A percentile compares a stretch with the other conserved stretches of the same genome.
phyloP scores from a whole-genome alignment of 352 stramenopile species.

The Pythium monospermum region DNA sequence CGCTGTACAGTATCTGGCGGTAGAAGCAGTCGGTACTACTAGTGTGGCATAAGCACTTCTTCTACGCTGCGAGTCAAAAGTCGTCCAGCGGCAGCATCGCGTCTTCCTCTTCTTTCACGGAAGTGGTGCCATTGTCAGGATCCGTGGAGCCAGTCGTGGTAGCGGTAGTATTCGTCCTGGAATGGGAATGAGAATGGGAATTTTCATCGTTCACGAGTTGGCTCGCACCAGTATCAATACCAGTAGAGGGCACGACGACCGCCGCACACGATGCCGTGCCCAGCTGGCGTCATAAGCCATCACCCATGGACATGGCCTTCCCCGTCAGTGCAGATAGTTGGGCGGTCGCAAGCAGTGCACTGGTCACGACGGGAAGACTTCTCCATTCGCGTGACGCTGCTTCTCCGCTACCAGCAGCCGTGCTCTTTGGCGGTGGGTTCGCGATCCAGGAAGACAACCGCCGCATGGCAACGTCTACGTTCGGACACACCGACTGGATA shows the following conservation, averaged over 20 bases:
- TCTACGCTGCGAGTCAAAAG: slow-evolving; percentile 6
- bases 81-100: slow-evolving; percentile 19
- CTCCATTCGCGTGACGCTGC: neutral
- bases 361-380: slow-evolving; percentile 15
- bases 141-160: neutral
- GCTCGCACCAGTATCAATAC: too few relatives aligned
- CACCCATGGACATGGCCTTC: slow-evolving; percentile 24
- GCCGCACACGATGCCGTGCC: slow-evolving; percentile 20
- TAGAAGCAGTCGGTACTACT: too few relatives aligned
- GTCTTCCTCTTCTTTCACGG: neutral
- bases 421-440: slow-evolving; percentile 16
- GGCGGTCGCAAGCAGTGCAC: slow-evolving; percentile 18
- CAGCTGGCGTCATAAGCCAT: slow-evolving; percentile 26
- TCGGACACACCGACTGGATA: slow-evolving; percentile 85
- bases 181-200: neutral
- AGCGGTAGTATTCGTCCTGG: neutral
- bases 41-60: too few relatives aligned
- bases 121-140: slow-evolving; percentile 3
- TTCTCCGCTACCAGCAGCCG: slow-evolving; percentile 8
- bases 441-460: slow-evolving; percentile 68
- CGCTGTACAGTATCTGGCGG: too few relatives aligned
- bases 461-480: slow-evolving; percentile 80
- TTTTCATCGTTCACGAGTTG: neutral
- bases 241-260: slow-evolving; percentile 21
- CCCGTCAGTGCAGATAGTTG: slow-evolving; percentile 14